phyloP scores from a whole-genome alignment of 129 eudicot genomes.

The Lactuca saligna region DNA sequence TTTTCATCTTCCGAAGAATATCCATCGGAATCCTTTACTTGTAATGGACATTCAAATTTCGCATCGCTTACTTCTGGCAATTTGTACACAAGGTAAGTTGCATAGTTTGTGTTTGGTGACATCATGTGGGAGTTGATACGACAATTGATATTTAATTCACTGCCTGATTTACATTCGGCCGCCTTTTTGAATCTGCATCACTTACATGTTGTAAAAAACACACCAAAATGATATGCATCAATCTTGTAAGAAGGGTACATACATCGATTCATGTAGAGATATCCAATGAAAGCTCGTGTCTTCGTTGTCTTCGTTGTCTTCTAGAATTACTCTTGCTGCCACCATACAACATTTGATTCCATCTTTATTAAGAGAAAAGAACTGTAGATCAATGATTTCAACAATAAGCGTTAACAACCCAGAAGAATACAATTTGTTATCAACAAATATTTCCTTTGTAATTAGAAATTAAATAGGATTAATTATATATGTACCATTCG shows the following conservation, averaged over 20 bases:
- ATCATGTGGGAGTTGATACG: conserved; percentile 19
- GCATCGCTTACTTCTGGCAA: neutral
- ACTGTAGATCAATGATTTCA: conserved; percentile 2
- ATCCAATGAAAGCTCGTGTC: neutral
- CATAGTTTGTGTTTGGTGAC: conserved; percentile 17
- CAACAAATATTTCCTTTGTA: neutral
- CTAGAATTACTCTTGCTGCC: conserved; percentile 9
- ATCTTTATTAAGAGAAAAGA: conserved; percentile 19
- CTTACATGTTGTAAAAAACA: no score
- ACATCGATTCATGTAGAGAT: conserved; percentile 18
- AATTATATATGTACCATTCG: neutral
- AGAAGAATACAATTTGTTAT: no score
- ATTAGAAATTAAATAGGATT: no score
- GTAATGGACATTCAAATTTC: conserved; percentile 13
- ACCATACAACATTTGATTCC: conserved; percentile 20
- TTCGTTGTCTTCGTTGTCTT: neutral
- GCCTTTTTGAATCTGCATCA: conserved; percentile 16
- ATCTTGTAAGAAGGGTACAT: neutral
- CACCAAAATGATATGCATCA: no score
- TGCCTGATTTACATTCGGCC: conserved; percentile 14
- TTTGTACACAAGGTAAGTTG: conserved; percentile 19
- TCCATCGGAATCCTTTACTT: neutral
- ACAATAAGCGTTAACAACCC: no score
- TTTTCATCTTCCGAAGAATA: neutral
- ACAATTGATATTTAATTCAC: neutral